These are phyloP conservation scores for Acanthamoeba royreba DNA, from an alignment of 208 protist genomes.

Conservation along the genomic window DNA sequence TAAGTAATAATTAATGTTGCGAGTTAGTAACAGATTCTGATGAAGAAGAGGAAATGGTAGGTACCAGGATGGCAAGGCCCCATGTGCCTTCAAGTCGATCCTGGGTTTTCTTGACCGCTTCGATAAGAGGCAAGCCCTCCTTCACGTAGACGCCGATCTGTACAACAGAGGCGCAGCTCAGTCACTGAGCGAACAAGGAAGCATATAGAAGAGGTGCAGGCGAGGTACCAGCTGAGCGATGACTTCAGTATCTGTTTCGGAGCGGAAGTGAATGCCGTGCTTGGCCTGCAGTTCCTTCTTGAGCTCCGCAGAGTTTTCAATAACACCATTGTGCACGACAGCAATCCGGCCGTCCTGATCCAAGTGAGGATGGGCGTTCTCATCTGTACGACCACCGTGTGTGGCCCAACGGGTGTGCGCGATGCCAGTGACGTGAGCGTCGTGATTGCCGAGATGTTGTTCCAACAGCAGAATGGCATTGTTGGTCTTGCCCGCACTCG, in stretches of 20 bases:
- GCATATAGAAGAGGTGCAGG: background rate
- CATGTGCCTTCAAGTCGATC: conserved; percentile 75
- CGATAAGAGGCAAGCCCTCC: conserved; percentile 63
- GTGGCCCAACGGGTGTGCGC: conserved; percentile 83
- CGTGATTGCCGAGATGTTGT: conserved; percentile 45
- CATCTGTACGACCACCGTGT: conserved; percentile 75
- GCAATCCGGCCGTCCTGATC: conserved; percentile 55
- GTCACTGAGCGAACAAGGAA: background rate
- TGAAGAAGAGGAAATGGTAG: background rate
- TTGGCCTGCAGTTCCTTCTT: conserved; percentile 58
- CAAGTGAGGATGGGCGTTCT: conserved; percentile 79
- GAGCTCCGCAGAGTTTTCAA: conserved; percentile 74
- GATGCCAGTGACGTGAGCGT: conserved; percentile 64
- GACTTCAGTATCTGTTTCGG: conserved; percentile 83
- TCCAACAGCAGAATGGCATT: conserved; percentile 66
- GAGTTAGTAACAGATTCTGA: background rate
- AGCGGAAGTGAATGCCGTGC: conserved; percentile 74
- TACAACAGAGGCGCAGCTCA: background rate
- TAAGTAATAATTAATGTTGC: background rate
- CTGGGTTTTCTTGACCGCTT: conserved; percentile 74
- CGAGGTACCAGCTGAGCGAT: conserved; percentile 76
- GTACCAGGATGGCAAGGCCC: conserved; percentile 67
- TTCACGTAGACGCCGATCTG: conserved; percentile 73
- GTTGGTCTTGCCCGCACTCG: conserved; percentile 65
- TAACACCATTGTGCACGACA: conserved; percentile 84